Base-by-base conservation (phyloP, 2,329 filamentous ascomycete species). In the Ophiocordyceps sinensis region DNA sequence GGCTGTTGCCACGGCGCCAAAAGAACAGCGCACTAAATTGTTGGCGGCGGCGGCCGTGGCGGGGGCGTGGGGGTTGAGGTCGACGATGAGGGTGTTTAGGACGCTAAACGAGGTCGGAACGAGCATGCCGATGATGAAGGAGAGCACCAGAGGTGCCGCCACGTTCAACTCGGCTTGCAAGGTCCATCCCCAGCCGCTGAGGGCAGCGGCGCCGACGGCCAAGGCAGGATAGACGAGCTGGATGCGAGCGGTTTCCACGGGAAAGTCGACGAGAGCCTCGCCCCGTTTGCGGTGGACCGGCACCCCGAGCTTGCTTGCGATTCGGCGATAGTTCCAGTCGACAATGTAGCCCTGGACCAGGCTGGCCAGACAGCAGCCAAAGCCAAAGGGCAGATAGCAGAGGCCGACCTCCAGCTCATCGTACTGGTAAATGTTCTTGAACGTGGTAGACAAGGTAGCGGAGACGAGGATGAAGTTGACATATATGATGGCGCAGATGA, bases 241-340 rank as follows among this genome's bases (percentile, higher is more conserved):
- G 30, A 79, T 59, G 29, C 76, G 64, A 0, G 68, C 72, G 28
- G 59, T 60, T 50, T 77, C 73, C 37, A 77, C 71, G 8, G 73
- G 73, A 41, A 75, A 76, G 17, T 62, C 59, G 6, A 55, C 53
- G 37, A 74, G 57, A 47, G 75, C 65, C 44, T 69, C 65, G 17
- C 70, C 69, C 10, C 75, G 73, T 46, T 73, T 76, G 43, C 65
- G 69, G 45, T 74, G 72, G 47, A 85, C 71, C 2, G 65, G 61
- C 43, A 86, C 65, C 6, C 77, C 77, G 14, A 79, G 63, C 28
- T 69, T 67, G 38, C 64, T 67, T 1, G 83, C 82, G 37, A 78
- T 70, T 32, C 81, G 73, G 7, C 76, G 69, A 56, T 84, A 93
- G 56, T 87, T 87, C 67, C 74, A 78, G 57, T 76, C 71, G 38